Evolutionary conservation across 192 early-diverging fungal genomes (phyloP), one percentile per base, ranked within the genome.

Genomic region (Mortierella hygrophila): DNA sequence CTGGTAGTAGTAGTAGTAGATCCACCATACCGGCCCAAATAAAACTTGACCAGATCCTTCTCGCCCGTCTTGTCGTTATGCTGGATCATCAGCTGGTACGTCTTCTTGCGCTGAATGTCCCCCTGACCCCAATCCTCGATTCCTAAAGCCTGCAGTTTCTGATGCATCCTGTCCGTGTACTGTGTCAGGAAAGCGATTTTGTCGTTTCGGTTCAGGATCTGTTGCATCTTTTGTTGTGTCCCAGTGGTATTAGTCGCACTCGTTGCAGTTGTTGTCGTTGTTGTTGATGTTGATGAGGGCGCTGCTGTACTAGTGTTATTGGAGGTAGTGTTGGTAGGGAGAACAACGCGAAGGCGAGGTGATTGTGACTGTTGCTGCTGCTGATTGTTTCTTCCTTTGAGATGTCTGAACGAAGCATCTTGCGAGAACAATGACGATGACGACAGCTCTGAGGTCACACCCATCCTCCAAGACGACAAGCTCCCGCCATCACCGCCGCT

Each of bases 51-150:
- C 26, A 89, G 54, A 23, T 78, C 82, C 35, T 88, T 84, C 54
- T 89, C 89, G 2, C 89, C 89, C 4, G 86, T 85, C 69, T 82
- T 83, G 71, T 88, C 83, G 32, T 89, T 89, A 72, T 89, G 89
- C 74, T 80, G 86, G 55, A 89, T 89, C 85, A 89, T 88, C 69
- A 89, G 57, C 52, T 84, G 86, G 13, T 89, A 89, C 0, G 89
- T 89, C 72, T 89, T 89, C 78, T 89, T 89, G 15, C 80, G 54
- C 63, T 82, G 79, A 37, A 89, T 82, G 65, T 89, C 89, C 18
- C 81, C 72, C 20, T 85, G 69, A 15, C 76, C 57, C 89, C 89
- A 89, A 75, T 88, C 85, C 37, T 83, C 78, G 37, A 82, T 85
- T 40, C 77, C 79, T 21, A 83, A 65, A 23, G 80, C 80, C 29